phyloP scores from a whole-genome alignment of 192 early-diverging fungal species.

The Coemansia sp. region DNA sequence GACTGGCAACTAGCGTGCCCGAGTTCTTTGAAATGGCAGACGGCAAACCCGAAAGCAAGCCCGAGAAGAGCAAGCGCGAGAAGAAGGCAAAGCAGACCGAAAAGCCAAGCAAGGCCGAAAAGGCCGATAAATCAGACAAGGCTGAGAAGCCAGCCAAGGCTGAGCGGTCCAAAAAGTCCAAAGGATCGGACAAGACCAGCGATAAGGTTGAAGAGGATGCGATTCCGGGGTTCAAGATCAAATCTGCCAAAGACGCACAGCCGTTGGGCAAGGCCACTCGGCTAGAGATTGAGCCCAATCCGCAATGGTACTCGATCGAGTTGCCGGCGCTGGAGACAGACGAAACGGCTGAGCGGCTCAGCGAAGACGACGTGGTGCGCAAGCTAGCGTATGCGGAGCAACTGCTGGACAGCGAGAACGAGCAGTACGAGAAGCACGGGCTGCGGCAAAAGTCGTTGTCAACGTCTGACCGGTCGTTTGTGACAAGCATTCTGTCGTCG shows the following conservation, averaged over 20 bases:
- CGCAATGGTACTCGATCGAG: conserved; percentile 36
- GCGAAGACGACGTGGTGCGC: conserved; percentile 40
- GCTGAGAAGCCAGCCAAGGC: conserved; percentile 1
- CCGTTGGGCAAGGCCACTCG: conserved; percentile 28
- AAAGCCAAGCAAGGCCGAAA: conserved; percentile 12
- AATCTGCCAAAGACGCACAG: conserved; percentile 48
- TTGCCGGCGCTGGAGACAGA: conserved; percentile 10
- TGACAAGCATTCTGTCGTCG: conserved; percentile 81
- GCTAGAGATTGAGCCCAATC: conserved; percentile 28
- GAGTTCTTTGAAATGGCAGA: conserved; percentile 30
- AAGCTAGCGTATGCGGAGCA: conserved; percentile 57
- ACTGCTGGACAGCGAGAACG: conserved; percentile 67
- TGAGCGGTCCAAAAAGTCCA: neutral
- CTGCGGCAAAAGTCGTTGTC: conserved; percentile 59
- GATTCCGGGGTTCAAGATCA: conserved; percentile 48
- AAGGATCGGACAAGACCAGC: conserved; percentile 5
- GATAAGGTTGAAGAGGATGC: conserved; percentile 22
- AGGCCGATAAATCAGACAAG: neutral
- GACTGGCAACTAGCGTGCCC: conserved; percentile 28
- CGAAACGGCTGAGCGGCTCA: conserved; percentile 19
- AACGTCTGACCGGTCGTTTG: conserved; percentile 81
- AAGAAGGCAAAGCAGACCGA: conserved; percentile 5
- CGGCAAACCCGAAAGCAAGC: conserved; percentile 18
- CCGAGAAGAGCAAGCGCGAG: conserved; percentile 3
- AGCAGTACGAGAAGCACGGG: conserved; percentile 55